Evolutionary conservation across 805 yeast genomes (phyloP).

Genomic region (Ogataea siamensis): DNA sequence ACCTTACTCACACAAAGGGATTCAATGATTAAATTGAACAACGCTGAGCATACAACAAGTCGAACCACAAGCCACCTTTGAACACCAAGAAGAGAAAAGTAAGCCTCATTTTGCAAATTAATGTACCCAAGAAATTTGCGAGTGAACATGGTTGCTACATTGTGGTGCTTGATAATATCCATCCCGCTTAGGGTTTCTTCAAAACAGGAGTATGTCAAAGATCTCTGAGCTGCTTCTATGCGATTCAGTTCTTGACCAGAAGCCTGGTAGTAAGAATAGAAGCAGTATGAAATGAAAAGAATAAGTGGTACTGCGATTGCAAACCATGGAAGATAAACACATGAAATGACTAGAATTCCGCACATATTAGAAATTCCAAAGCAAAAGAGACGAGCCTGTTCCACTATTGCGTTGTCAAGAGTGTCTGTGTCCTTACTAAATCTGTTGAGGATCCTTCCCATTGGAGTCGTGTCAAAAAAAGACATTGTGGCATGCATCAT

Average conservation of each 20-base stretch:
- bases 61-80: constrained; percentile 51
- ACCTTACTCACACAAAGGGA: constrained; percentile 45
- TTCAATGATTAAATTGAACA: constrained; percentile 41
- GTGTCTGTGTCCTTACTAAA: constrained; percentile 86
- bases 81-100: constrained; percentile 40
- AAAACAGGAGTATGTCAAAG: constrained; percentile 48
- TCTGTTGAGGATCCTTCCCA: constrained; percentile 80
- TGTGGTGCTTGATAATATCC: constrained; percentile 46
- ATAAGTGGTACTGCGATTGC: constrained; percentile 55
- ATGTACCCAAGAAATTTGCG: constrained; percentile 38
- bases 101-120: constrained; percentile 46
- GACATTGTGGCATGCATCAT: constrained; percentile 78
- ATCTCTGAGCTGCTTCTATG: constrained; percentile 47
- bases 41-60: constrained; percentile 42
- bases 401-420: constrained; percentile 74
- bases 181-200: constrained; percentile 49
- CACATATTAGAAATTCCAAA: constrained; percentile 41
- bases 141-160: constrained; percentile 29
- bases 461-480: constrained; percentile 80
- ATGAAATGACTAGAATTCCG: constrained; percentile 39
- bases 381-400: constrained; percentile 60
- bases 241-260: constrained; percentile 48
- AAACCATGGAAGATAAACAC: constrained; percentile 52
- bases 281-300: constrained; percentile 37
- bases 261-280: constrained; percentile 46